Evolutionary conservation across 805 yeast species (phyloP).

Genomic region (Wickerhamomyces canadensis): DNA sequence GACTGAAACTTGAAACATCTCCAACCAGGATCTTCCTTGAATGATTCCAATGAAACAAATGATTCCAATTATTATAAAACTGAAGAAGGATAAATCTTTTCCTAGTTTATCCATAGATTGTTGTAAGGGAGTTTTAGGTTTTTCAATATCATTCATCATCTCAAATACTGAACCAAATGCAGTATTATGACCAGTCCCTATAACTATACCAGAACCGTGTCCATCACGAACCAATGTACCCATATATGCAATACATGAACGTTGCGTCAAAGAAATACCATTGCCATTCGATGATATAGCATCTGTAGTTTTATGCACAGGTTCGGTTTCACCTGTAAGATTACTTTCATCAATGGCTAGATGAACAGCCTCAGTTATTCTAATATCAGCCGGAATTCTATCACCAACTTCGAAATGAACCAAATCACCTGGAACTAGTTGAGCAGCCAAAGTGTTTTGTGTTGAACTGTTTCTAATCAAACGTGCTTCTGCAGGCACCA

Average conservation of each 20-base stretch:
- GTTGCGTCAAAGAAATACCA: conserved; percentile 55
- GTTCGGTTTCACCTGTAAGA: conserved; percentile 91
- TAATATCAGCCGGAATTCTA: conserved; percentile 91
- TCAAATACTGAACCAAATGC: conserved; percentile 94
- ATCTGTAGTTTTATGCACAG: conserved; percentile 62
- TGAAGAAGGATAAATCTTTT: conserved; percentile 76
- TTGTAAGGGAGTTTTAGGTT: conserved; percentile 97
- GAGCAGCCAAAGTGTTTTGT: conserved; percentile 78
- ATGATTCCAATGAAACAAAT: conserved; percentile 85
- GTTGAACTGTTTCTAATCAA: conserved; percentile 76
- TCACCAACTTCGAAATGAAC: conserved; percentile 91
- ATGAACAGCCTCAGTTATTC: conserved; percentile 74
- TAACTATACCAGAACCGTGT: conserved; percentile 87
- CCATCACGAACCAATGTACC: conserved; percentile 97
- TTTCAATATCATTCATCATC: conserved; percentile 92
- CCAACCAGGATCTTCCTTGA: conserved; percentile 94
- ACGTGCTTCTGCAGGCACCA: conserved; percentile 97
- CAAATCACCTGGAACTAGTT: conserved; percentile 92
- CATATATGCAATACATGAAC: conserved; percentile 86
- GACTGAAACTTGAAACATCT: conserved; percentile 96
- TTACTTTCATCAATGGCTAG: conserved; percentile 88
- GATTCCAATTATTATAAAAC: conserved; percentile 85
- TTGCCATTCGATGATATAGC: conserved; percentile 31
- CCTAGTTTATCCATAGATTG: conserved; percentile 94
- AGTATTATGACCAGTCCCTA: conserved; percentile 84